Conservation (phyloP, 1,284 basidiomycete genomes). For the Ustilago nuda region DNA sequence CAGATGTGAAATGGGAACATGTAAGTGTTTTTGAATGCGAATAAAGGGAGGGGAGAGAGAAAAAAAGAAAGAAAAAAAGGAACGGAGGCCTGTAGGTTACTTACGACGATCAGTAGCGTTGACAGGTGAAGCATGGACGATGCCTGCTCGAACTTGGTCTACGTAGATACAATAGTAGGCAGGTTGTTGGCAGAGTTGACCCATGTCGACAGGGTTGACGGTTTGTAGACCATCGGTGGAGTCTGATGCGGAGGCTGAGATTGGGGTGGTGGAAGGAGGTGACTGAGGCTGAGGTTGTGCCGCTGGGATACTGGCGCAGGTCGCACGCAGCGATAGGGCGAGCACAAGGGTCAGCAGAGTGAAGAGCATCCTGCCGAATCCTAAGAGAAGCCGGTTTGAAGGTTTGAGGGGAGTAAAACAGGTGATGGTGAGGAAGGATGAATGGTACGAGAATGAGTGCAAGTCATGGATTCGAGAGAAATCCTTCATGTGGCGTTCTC, state of each 20-base stretch:
- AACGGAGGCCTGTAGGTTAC: not conserved
- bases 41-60: not conserved
- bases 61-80: too few relatives aligned
- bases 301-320: not conserved
- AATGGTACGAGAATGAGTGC: not conserved
- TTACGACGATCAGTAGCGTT: constrained; percentile 37
- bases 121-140: constrained; percentile 12
- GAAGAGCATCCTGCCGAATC: not conserved
- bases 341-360: not conserved
- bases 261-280: not conserved
- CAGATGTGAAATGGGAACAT: not conserved
- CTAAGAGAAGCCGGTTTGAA: too few relatives aligned
- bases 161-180: constrained; percentile 42
- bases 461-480: not conserved
- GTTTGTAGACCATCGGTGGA: not conserved
- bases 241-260: not conserved
- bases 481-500: too few relatives aligned
- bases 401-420: not conserved
- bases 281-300: not conserved
- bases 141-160: constrained; percentile 23
- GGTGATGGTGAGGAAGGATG: not conserved
- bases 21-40: not conserved
- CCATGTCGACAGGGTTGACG: constrained; percentile 16
- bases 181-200: constrained; percentile 10
- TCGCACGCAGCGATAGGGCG: not conserved